Evolutionary conservation across 225 moss, liverwort and hornwort species (phyloP).

Genomic region (Antitrichia curtipendula): DNA sequence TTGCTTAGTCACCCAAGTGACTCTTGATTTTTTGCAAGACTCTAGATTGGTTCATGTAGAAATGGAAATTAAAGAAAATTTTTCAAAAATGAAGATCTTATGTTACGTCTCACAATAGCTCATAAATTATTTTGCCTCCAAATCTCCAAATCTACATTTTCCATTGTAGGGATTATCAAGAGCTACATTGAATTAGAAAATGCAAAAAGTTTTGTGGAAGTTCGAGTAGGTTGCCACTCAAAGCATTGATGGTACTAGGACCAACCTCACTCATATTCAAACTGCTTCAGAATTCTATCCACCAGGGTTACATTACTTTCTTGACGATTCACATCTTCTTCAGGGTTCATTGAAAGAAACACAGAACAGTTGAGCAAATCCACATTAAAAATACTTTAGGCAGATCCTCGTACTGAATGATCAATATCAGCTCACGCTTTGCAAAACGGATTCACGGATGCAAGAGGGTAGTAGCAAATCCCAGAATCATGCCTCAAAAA

Average conservation of each 20-base stretch:
- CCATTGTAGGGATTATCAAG: no score
- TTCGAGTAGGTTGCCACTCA: not conserved
- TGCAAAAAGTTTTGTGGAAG: not conserved
- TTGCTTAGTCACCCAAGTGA: accelerated
- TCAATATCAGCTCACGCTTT: not conserved
- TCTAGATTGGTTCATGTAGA: not conserved
- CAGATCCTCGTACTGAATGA: not conserved
- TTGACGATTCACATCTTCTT: not conserved
- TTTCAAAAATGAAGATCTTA: not conserved
- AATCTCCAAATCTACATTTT: not conserved
- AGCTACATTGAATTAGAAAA: not conserved
- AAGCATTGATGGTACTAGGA: no score
- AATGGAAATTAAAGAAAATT: not conserved
- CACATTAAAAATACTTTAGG: not conserved
- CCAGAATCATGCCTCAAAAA: not conserved
- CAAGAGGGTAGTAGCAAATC: not conserved
- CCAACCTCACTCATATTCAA: no score
- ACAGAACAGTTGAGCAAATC: not conserved
- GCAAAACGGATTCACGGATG: not conserved
- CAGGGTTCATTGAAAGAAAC: not conserved
- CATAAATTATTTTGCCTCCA: not conserved
- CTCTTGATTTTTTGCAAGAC: not conserved
- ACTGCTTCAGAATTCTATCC: no score
- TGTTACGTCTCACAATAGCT: accelerated
- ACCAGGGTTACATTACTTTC: not conserved